Evolutionary conservation across 2,329 filamentous ascomycete genomes (phyloP).

Genomic region (Cercospora brassicicola): DNA sequence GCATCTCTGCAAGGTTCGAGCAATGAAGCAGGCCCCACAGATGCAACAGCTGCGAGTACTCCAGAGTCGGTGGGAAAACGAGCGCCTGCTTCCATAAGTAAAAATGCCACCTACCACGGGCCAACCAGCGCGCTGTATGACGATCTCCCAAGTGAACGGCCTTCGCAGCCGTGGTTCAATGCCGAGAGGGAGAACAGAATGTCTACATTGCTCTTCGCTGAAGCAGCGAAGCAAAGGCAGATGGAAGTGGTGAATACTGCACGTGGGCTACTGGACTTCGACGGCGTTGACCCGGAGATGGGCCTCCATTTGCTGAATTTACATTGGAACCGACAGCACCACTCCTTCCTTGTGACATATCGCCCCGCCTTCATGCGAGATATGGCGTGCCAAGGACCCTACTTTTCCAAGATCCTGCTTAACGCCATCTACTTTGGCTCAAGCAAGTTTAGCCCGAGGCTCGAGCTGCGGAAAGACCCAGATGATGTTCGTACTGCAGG

Average conservation of each 20-base stretch:
- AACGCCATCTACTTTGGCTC: conserved; percentile 54
- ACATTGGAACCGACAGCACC: conserved; percentile 40
- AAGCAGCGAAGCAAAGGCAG: conserved; percentile 53
- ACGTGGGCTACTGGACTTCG: conserved; percentile 54
- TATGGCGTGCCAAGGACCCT: conserved; percentile 54
- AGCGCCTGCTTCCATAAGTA: conserved; percentile 21
- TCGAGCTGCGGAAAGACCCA: conserved; percentile 49
- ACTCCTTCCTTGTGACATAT: conserved; percentile 29
- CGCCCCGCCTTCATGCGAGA: conserved; percentile 31
- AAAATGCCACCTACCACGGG: conserved; percentile 51
- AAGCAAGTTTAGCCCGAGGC: conserved; percentile 49
- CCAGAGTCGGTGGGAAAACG: not conserved
- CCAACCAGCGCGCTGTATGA: conserved; percentile 54
- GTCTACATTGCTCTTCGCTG: conserved; percentile 50
- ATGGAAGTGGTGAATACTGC: conserved; percentile 52
- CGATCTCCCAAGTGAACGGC: conserved; percentile 33
- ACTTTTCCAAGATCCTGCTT: conserved; percentile 58
- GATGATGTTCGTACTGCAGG: conserved; percentile 52
- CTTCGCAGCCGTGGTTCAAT: conserved; percentile 19
- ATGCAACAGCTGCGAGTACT: not conserved
- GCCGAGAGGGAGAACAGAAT: conserved; percentile 43
- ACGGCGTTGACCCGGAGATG: conserved; percentile 55
- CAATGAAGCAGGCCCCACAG: not conserved
- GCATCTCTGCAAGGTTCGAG: not conserved
- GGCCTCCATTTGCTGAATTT: conserved; percentile 54